Evolutionary conservation across 1,139 yeast species (phyloP).

Genomic region (Meyerozyma smithsonii): DNA sequence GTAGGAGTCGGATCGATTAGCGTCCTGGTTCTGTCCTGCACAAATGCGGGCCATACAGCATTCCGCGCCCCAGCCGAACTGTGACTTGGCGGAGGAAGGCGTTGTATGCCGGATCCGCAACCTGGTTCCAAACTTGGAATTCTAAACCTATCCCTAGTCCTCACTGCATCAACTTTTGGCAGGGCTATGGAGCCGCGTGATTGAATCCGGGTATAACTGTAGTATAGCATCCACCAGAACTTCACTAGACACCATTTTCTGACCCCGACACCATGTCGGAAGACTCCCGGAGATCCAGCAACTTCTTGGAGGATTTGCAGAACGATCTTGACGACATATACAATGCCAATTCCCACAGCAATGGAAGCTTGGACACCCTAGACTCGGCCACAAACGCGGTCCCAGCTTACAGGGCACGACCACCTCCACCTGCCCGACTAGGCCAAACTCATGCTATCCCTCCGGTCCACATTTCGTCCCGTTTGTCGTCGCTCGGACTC

Average conservation of each 20-base stretch:
- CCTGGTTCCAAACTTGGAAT: background rate
- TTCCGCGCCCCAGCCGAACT: no score
- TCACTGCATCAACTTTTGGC: background rate
- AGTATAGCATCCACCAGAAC: background rate
- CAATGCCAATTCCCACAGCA: slow-evolving; percentile 20
- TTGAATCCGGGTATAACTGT: background rate
- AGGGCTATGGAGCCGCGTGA: background rate
- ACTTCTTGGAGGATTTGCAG: slow-evolving; percentile 18
- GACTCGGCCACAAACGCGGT: slow-evolving; percentile 17
- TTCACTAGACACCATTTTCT: background rate
- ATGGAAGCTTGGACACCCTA: slow-evolving; percentile 27
- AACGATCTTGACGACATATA: slow-evolving; percentile 34
- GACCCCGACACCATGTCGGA: slow-evolving; percentile 1
- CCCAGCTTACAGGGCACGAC: slow-evolving; percentile 7
- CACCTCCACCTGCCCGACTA: slow-evolving; percentile 6
- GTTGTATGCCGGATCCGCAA: background rate
- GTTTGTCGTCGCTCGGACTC: slow-evolving; percentile 23
- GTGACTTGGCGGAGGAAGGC: no score
- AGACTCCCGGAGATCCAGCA: slow-evolving; percentile 4
- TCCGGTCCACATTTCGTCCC: slow-evolving; percentile 27
- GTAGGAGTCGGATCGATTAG: background rate
- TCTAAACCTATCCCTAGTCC: background rate
- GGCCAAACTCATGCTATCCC: slow-evolving; percentile 8
- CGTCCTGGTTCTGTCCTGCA: no score
- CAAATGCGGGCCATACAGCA: no score